Evolutionary conservation across 176 grass and related monocot species (phyloP), one percentile per base, ranked within the genome.

Genomic region (Oryza australiensis): DNA sequence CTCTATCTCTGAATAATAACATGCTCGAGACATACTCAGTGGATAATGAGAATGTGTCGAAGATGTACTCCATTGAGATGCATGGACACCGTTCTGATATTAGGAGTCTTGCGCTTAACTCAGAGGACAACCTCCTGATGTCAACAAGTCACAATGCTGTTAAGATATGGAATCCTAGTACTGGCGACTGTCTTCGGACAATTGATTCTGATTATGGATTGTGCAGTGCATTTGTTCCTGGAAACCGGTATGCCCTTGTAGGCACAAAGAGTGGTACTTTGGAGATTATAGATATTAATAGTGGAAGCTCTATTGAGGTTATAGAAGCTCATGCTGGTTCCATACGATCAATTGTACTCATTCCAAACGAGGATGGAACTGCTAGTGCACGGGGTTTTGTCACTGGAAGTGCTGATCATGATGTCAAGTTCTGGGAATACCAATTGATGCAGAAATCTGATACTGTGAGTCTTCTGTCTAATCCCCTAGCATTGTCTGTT

Each of bases 341-440:
- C 60, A 90, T 97, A 85, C 82, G 92, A 63, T 94, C 92, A n/a
- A 87, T 97, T 53, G 84, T 91, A 33, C 86, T 74, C 27, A 90
- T 97, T 89, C 90, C 92, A 83, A 90, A 94, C 78, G 88, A 89
- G 29, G 81, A 85, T 89, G 86, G 92, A 35, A 82, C 73, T 86
- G 22, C 88, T 34, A 66, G 78, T 74, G 90, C 87, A 5, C 82
- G 80, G 66, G 95, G 95, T 60, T 97, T 97, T 83, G 86, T 92
- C 70, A 97, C 95, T 27, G 92, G 92, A 43, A 92, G 87, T 86
- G 92, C 90, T 63, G 92, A 97, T 86, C 86, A 92, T 71, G 95
- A 97, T 76, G 88, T 97, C 27, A 97, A 97, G 77, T 97, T 97
- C 73, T 97, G 95, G 95, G 95, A 97, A 64, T 97, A 97, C 77